Evolutionary conservation across 805 yeast genomes (phyloP), one percentile per base, ranked within the genome.

Genomic region (Pichia membranifaciens): DNA sequence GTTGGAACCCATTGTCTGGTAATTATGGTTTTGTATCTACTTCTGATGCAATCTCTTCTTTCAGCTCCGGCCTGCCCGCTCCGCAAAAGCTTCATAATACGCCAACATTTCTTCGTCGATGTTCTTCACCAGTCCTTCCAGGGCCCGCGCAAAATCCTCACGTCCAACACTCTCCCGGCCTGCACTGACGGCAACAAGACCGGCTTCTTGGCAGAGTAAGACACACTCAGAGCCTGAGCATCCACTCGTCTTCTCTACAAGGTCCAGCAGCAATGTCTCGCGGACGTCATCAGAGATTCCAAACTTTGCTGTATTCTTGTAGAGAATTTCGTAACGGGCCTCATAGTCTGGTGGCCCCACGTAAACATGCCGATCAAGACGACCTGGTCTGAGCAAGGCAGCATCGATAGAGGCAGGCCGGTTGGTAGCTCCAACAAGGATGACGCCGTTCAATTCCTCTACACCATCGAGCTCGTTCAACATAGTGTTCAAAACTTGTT

Each of bases 141-240:
- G 58, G 0, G 96, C 97, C 45, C 71, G 72, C 23, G 76, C 81
- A 47, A 63, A 63, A 62, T 93, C 96, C 3, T 18, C 39, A 21
- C 38, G 18, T 22, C 10, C n/a, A 15, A 51, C 53, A 5, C 29
- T 21, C 1, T 45, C 52, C 29, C 70, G 69, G 50, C 70, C 71
- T n/a, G 65, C 63, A 0, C 87, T 88, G 49, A 93, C 81, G 0
- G 98, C 96, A n/a, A 85, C 79, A 12, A 93, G 68, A 2, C 99
- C 99, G 0, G 98, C 96, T 64, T 91, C 97, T 63, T 90, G 98
- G 57, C 96, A 87, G 18, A 91, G 64, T 18, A 89, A 72, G 0
- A 90, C 95, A 34, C 93, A 87, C 64, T 93, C 99, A 0, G 98
- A 96, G 33, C 99, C 99, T 0, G 97, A 89, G 59, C 95, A 89